These are phyloP conservation scores for Nicotiana obtusifolia DNA, from an alignment of 257 asterid species.

Conservation along the genomic window DNA sequence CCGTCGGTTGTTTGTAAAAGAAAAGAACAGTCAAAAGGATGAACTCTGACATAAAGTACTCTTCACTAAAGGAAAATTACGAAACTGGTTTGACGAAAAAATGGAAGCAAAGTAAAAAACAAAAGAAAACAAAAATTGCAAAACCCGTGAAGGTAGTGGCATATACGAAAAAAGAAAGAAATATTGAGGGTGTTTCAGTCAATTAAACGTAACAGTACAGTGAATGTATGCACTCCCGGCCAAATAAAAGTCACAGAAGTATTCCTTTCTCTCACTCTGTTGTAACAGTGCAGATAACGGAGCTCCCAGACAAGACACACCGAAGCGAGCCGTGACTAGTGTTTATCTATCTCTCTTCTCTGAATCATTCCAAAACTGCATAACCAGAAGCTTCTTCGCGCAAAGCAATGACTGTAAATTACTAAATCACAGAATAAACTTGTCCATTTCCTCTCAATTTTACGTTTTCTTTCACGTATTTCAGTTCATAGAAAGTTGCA, in stretches of 20 bases:
- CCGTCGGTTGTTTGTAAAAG: neutral
- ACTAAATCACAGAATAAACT: conserved; percentile 3
- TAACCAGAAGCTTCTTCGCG: neutral
- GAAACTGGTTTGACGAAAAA: neutral
- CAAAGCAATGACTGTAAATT: conserved; percentile 18
- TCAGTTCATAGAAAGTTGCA: neutral
- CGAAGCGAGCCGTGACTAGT: conserved; percentile 26
- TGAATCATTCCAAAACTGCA: neutral
- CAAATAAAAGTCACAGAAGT: neutral
- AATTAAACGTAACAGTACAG: neutral
- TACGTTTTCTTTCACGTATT: neutral
- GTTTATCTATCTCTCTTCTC: neutral
- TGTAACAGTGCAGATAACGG: conserved; percentile 19
- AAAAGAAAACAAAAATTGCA: neutral
- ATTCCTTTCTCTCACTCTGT: neutral
- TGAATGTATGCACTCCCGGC: neutral
- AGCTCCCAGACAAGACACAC: conserved; percentile 35
- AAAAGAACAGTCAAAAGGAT: neutral
- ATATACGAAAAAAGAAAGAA: neutral
- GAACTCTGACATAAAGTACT: neutral
- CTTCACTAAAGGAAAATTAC: neutral
- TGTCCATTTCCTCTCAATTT: conserved; percentile 5
- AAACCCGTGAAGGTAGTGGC: neutral
- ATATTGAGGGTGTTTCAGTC: neutral
- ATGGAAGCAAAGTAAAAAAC: too few relatives aligned